These are phyloP conservation scores for Hyaloscypha variabilis DNA, from an alignment of 495 filamentous ascomycete genomes.

Conservation along the genomic window DNA sequence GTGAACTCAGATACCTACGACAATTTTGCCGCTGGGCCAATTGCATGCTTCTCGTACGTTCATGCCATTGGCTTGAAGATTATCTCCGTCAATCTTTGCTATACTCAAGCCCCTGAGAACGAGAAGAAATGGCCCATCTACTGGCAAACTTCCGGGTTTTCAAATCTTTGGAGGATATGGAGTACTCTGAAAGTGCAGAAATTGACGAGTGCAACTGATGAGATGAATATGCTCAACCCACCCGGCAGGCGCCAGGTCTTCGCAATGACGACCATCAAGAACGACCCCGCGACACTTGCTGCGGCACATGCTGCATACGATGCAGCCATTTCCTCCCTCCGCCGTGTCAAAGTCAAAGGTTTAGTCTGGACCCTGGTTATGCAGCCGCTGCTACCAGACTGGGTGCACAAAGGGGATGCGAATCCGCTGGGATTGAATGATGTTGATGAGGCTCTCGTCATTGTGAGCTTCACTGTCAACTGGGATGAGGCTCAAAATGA, in stretches of 20 bases:
- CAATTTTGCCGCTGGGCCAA: conserved; percentile 6
- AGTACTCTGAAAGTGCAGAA: conserved; percentile 6
- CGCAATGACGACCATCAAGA: conserved; percentile 16
- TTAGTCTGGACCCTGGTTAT: conserved; percentile 15
- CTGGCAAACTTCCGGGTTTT: conserved; percentile 11
- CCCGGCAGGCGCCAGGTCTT: conserved; percentile 10
- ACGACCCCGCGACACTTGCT: conserved; percentile 10
- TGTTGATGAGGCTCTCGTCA: conserved; percentile 31
- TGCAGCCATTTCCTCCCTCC: conserved; percentile 2
- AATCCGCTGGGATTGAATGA: conserved; percentile 13
- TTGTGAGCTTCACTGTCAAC: conserved; percentile 37
- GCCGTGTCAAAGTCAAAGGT: neutral
- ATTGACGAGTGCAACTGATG: conserved; percentile 8
- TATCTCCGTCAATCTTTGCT: conserved; percentile 7
- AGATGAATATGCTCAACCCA: conserved; percentile 10
- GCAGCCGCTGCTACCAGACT: conserved; percentile 13
- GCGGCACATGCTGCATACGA: conserved; percentile 3
- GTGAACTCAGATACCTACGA: neutral
- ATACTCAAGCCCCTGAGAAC: conserved; percentile 2
- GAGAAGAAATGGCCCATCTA: conserved; percentile 5
- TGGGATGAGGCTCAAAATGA: conserved; percentile 36
- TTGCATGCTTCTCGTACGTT: conserved; percentile 15
- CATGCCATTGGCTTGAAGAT: neutral
- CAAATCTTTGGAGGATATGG: conserved; percentile 9
- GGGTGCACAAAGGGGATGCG: conserved; percentile 9